Conservation (phyloP, 805 yeast genomes). For the Suhomyces kilbournensis region DNA sequence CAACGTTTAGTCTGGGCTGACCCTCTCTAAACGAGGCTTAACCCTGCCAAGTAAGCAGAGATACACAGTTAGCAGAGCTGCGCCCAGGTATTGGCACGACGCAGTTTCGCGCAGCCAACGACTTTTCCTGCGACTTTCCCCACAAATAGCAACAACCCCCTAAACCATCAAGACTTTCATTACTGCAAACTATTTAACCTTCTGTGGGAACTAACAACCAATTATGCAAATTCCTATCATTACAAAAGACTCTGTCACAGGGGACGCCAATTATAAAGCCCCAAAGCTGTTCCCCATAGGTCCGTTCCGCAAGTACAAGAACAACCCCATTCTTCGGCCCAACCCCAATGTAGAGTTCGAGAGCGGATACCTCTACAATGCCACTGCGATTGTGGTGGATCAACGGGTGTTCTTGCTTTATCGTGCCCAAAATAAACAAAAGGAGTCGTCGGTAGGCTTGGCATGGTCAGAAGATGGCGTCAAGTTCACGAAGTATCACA, state of each 20-base stretch:
- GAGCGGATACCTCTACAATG: conserved; percentile 39
- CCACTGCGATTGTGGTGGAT: conserved; percentile 41
- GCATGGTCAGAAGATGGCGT: conserved; percentile 43
- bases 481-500: conserved; percentile 26
- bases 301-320: conserved; percentile 33
- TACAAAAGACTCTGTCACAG: conserved; percentile 22
- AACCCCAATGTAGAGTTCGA: conserved; percentile 38
- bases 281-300: conserved; percentile 41
- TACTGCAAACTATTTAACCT: no score
- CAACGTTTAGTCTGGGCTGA: background rate
- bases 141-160: background rate
- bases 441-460: conserved; percentile 34
- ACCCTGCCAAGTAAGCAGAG: no score
- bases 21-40: background rate
- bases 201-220: no score
- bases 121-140: background rate
- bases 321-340: conserved; percentile 39
- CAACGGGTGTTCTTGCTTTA: conserved; percentile 35
- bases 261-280: conserved; percentile 29
- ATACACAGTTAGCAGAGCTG: no score
- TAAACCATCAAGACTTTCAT: background rate
- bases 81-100: background rate
- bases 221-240: conserved; percentile 27
- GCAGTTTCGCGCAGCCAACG: background rate
- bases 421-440: conserved; percentile 36